Percentiles rank a stretch among this genome's conserved stretches.
These are phyloP conservation scores for Spinellus fusiger DNA, from an alignment of 192 early-diverging fungal genomes.

Conservation along the genomic window DNA sequence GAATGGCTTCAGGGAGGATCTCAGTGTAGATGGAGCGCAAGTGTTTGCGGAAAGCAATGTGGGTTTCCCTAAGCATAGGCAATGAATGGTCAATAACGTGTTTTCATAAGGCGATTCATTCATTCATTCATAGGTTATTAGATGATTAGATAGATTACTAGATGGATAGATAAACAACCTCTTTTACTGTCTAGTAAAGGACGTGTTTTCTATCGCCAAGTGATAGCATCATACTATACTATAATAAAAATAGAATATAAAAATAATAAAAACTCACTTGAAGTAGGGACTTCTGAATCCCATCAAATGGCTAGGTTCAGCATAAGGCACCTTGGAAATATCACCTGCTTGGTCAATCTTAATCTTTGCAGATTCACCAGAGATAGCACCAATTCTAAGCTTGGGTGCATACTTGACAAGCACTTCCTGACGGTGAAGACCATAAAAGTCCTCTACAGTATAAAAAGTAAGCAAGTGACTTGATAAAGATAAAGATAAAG, in stretches of 20 bases:
- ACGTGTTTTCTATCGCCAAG: too few species aligned
- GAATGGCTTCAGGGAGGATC: conserved; percentile 60
- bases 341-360: conserved; percentile 54
- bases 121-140: too few species aligned
- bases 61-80: conserved; percentile 68
- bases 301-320: conserved; percentile 65
- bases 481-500: background rate
- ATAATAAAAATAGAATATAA: too few species aligned
- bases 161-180: too few species aligned
- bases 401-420: conserved; percentile 58
- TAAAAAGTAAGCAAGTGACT: background rate
- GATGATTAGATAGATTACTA: too few species aligned
- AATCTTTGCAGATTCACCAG: conserved; percentile 26
- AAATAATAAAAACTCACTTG: conserved; percentile 22
- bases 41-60: conserved; percentile 52
- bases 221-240: too few species aligned
- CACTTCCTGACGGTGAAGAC: conserved; percentile 39
- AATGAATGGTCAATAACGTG: too few species aligned
- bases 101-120: too few species aligned
- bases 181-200: too few species aligned
- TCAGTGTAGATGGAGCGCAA: conserved; percentile 69
- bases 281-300: conserved; percentile 30
- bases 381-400: conserved; percentile 62
- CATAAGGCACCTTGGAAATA: conserved; percentile 58
- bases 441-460: conserved; percentile 25